Percentiles rank a stretch among this genome's conserved stretches.
Evolutionary conservation across 768 basidiomycete genomes (phyloP).

Genomic region (Trametes elegans): DNA sequence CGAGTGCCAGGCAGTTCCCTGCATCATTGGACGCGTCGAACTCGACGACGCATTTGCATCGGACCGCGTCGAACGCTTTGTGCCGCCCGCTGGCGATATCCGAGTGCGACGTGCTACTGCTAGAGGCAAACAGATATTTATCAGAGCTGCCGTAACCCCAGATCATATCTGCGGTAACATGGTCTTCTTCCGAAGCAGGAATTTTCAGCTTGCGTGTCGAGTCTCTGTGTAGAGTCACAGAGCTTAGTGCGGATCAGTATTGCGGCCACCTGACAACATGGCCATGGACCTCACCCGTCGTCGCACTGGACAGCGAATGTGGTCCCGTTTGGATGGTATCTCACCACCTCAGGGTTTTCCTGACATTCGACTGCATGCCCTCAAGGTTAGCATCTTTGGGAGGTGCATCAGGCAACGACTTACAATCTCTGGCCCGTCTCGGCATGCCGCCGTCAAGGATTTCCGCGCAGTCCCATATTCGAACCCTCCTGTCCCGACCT

Average conservation of each 20-base stretch:
- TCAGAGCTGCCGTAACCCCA: conserved; percentile 4
- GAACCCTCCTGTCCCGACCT: conserved; percentile 44
- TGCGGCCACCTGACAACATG: not conserved
- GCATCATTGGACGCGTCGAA: conserved; percentile 14
- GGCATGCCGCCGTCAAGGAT: conserved; percentile 22
- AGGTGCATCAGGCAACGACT: not conserved
- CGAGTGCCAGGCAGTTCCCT: conserved; percentile 10
- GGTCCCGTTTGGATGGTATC: conserved; percentile 2
- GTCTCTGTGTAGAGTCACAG: not conserved
- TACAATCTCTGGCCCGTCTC: not conserved
- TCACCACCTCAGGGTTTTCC: conserved; percentile 12
- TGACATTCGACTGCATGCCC: conserved; percentile 9
- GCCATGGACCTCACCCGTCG: conserved; percentile 5
- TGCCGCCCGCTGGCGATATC: conserved; percentile 6
- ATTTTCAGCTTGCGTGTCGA: not conserved
- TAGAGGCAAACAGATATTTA: conserved; percentile 13
- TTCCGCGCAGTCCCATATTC: conserved; percentile 40
- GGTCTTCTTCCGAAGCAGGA: not conserved
- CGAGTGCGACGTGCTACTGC: not conserved
- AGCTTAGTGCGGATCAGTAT: not conserved
- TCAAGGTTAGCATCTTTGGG: too few species aligned
- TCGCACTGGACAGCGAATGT: conserved; percentile 11
- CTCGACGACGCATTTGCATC: not conserved
- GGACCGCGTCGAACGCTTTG: conserved; percentile 12
- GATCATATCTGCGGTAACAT: conserved; percentile 15